phyloP scores from a whole-genome alignment of 2,329 filamentous ascomycete genomes.

The Ciborinia camelliae region DNA sequence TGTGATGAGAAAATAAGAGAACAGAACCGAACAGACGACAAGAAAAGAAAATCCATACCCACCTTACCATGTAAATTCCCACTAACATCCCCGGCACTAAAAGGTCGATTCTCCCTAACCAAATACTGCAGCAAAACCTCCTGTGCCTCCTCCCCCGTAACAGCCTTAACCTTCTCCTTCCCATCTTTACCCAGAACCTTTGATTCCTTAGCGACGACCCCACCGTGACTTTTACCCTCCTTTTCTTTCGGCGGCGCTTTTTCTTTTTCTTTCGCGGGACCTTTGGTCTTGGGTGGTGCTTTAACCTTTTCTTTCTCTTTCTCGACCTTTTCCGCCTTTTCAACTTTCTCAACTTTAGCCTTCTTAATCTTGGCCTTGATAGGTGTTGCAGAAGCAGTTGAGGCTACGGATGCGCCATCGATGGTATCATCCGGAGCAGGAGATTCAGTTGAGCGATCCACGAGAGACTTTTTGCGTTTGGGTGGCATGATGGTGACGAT shows the following conservation, averaged over 20 bases:
- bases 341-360: neutral
- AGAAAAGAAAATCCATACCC: neutral
- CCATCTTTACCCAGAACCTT: slow-evolving; percentile 24
- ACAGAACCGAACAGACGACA: neutral
- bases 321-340: neutral
- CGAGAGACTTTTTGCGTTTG: slow-evolving; percentile 12
- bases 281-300: slow-evolving; percentile 7
- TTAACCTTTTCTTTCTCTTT: slow-evolving; percentile 24
- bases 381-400: slow-evolving; percentile 17
- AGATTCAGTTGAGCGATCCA: neutral
- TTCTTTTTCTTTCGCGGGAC: slow-evolving; percentile 19
- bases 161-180: slow-evolving; percentile 33
- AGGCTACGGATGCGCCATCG: neutral
- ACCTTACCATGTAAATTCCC: slow-evolving; percentile 59
- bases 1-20: fast-evolving
- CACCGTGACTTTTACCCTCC: slow-evolving; percentile 12
- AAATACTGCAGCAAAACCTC: slow-evolving; percentile 40
- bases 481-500: slow-evolving; percentile 11
- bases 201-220: neutral
- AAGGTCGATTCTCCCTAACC: slow-evolving; percentile 41
- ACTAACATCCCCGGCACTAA: slow-evolving; percentile 52
- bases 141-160: slow-evolving; percentile 37
- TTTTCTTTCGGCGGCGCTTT: slow-evolving; percentile 21
- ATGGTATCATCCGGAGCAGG: neutral
- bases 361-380: slow-evolving; percentile 15